Evolutionary conservation across 768 basidiomycete species (phyloP), one percentile per base, ranked within the genome.

Genomic region (Agaricus bisporus): DNA sequence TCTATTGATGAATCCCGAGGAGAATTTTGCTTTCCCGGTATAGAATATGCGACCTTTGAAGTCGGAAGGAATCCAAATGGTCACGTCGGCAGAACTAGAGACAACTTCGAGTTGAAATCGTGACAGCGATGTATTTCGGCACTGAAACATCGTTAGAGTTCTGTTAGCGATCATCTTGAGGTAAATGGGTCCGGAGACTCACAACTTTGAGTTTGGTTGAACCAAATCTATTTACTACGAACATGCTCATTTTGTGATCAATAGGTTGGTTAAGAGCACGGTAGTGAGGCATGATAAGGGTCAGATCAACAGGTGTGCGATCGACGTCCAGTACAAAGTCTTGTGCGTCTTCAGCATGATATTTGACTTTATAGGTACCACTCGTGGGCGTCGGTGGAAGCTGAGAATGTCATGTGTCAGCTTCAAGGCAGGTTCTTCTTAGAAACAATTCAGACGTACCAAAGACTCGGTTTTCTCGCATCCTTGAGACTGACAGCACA

Each of bases 1-100:
- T 56, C 79, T 79, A 66, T 89, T 88, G 48, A 80, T 67, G 68
- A 91, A 90, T 39, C 86, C 87, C 8, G 86, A 75, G 18, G 88
- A 91, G 66, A 82, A 84, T 7, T 72, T 65, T 5, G 76, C 70
- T 56, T 71, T 78, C 44, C 78, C 77, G 12, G 74, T 67, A 59
- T 79, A 68, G 60, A 74, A 77, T 37, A 91, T 86, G 36, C 71
- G 78, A 20, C 88, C 88, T 51, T 73, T 79, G 69, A 90, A 90
- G 62, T 91, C 87, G 35, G 86, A 88, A 12, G 88, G 88, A 17
- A 91, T 73, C 81, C 83, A 90, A 55, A 90, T 67, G 5, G 82
- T 88, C 28, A 90, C 77, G 60, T 87, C 79, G 38, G 88, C 85
- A n/a, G 72, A 68, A n/a, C 74, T 70, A 15, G 80, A 83, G 58